phyloP scores from a whole-genome alignment of 2,329 filamentous ascomycete species.

The Microdochium bolleyi region DNA sequence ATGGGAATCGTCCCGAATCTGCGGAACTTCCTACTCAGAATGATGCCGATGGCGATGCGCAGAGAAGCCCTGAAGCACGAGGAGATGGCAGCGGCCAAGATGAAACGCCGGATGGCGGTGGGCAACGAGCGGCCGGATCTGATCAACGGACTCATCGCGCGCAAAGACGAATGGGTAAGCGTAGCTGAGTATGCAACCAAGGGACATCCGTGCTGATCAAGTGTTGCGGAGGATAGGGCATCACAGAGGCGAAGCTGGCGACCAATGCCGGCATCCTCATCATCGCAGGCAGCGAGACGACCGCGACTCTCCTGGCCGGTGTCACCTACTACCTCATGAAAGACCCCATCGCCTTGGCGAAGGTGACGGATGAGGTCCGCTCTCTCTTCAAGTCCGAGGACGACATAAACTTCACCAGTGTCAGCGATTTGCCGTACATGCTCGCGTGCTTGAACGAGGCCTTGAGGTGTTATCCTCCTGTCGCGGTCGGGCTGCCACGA shows the following conservation, averaged over 20 bases:
- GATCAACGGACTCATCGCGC: conserved; percentile 19
- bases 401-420: conserved; percentile 27
- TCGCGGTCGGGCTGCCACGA: conserved; percentile 13
- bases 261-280: conserved; percentile 23
- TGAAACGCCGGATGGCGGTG: conserved; percentile 17
- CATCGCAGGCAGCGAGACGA: conserved; percentile 42
- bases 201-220: no score
- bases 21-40: background rate
- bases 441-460: conserved; percentile 32
- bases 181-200: background rate
- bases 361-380: conserved; percentile 29
- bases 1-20: background rate
- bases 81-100: conserved; percentile 11
- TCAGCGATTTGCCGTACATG: conserved; percentile 27
- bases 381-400: conserved; percentile 24
- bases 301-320: conserved; percentile 34
- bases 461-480: conserved; percentile 31
- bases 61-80: background rate
- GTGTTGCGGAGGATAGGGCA: no score
- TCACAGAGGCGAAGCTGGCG: conserved; percentile 11
- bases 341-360: conserved; percentile 22
- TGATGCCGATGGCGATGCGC: background rate
- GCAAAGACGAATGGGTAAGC: conserved; percentile 14
- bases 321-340: conserved; percentile 29
- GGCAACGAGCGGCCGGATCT: conserved; percentile 20